Conservation (phyloP, 257 asterid genomes). For the Solanum corneliomulleri region DNA sequence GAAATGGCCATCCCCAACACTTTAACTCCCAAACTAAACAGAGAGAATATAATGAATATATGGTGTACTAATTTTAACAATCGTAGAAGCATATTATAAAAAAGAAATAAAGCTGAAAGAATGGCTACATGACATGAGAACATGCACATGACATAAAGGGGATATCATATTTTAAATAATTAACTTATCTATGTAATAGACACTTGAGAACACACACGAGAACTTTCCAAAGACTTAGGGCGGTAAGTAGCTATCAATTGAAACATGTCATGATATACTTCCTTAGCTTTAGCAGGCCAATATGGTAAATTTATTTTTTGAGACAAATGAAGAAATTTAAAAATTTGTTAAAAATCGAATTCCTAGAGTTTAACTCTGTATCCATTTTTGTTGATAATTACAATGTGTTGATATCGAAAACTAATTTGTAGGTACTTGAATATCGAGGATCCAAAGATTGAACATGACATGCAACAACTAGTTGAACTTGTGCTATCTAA, state of each 20-base stretch:
- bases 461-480: background rate
- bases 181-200: background rate
- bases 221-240: background rate
- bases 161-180: background rate
- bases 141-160: no score
- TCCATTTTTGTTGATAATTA: background rate
- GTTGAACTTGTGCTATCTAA: conserved; percentile 39
- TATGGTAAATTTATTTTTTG: background rate
- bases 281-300: background rate
- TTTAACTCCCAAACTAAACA: no score
- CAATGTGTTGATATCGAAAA: background rate
- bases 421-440: background rate
- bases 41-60: no score
- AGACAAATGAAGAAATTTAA: background rate
- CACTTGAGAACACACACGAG: background rate
- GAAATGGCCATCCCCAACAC: no score
- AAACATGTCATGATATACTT: background rate
- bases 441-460: no score
- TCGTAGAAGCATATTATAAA: no score
- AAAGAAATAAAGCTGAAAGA: no score
- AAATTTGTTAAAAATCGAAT: background rate
- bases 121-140: no score
- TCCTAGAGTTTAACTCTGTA: background rate
- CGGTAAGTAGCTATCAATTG: background rate
- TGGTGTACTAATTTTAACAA: no score